Evolutionary conservation across 1,139 yeast genomes (phyloP), one percentile per base, ranked within the genome.

Genomic region (Saccharomyces pastorianus): DNA sequence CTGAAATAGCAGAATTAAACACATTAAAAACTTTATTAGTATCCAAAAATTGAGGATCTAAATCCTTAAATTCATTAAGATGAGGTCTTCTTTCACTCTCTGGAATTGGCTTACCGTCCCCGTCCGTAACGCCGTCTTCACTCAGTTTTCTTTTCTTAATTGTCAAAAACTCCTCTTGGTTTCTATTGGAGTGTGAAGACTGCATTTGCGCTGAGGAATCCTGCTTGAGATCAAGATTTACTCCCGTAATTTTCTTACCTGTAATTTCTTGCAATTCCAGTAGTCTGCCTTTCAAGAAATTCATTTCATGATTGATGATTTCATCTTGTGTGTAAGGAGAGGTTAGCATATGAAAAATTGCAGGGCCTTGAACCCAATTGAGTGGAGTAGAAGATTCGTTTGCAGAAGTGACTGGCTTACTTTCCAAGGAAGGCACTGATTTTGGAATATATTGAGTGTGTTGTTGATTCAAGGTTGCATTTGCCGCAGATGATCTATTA

Each of bases 361-460:
- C 68, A 5, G 70, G 69, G 1, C 69, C 70, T 53, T 65, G 66
- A 9, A 66, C 65, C 66, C 66, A 64, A 52, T 66, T 61, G 51
- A 61, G 55, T 29, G 56, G 55, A 31, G 51, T 41, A 7, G 57
- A 58, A 13, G 57, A 50, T 27, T 56, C 59, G 48, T 59, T 60
- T 2, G 63, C 60, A 5, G 64, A 55, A 7, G 58, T 52, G 2
- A 62, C 65, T 1, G 62, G 59, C 34, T 63, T 64, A 17, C 57
- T 60, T 31, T 61, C 66, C 27, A 61, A 57, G 32, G 51, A 52
- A 38, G 56, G 59, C n/a, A 56, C 53, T 5, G 61, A 55, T 49
- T 65, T 57, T 29, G 65, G 68, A 50, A 60, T 58, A 48, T 59
- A 62, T 41, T 64, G 64, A 20, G 64, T 58, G 38, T 47, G 17